Evolutionary conservation across 163 green algal genomes (phyloP).

Genomic region (Smithsoniella earleae): DNA sequence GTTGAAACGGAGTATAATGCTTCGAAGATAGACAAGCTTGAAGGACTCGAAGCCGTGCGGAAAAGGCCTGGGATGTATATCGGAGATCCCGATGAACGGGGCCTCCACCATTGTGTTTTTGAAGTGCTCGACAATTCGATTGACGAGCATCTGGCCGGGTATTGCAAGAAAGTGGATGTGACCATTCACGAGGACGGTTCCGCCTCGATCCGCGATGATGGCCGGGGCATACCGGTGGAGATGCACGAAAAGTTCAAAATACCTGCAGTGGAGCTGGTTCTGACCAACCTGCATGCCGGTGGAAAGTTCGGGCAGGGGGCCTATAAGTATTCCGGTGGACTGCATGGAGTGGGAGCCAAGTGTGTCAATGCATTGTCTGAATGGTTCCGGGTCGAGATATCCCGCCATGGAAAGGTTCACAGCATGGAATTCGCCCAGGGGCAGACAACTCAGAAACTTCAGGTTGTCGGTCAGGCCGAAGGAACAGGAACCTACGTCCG

Average conservation of each 20-base stretch:
- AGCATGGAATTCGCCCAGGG: slow-evolving; percentile 34
- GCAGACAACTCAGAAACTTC: no score
- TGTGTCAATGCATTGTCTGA: slow-evolving; percentile 49
- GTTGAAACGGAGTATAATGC: no score
- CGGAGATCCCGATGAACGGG: slow-evolving; percentile 40
- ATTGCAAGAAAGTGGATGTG: slow-evolving; percentile 17
- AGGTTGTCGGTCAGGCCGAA: no score
- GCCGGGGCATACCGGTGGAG: slow-evolving; percentile 49
- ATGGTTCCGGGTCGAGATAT: slow-evolving; percentile 34
- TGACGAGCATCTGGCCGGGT: slow-evolving; percentile 41
- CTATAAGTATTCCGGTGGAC: slow-evolving; percentile 49
- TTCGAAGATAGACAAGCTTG: no score
- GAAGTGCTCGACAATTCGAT: slow-evolving; percentile 58
- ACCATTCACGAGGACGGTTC: slow-evolving; percentile 30
- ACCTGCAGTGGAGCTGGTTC: slow-evolving; percentile 46
- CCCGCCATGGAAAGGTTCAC: slow-evolving; percentile 37
- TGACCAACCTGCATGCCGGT: slow-evolving; percentile 54
- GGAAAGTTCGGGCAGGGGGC: slow-evolving; percentile 61
- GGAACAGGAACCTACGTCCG: slow-evolving; percentile 65
- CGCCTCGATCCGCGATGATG: slow-evolving; percentile 44
- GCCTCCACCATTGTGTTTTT: slow-evolving; percentile 52
- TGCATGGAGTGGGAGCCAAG: slow-evolving; percentile 51
- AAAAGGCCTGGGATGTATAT: slow-evolving; percentile 64
- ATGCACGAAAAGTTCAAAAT: slow-evolving; percentile 42
- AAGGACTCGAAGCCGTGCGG: slow-evolving; percentile 50